A percentile compares a stretch with the other conserved stretches of the same genome.
Conservation (phyloP, 345 rosid species). For the Triadica sebifera region DNA sequence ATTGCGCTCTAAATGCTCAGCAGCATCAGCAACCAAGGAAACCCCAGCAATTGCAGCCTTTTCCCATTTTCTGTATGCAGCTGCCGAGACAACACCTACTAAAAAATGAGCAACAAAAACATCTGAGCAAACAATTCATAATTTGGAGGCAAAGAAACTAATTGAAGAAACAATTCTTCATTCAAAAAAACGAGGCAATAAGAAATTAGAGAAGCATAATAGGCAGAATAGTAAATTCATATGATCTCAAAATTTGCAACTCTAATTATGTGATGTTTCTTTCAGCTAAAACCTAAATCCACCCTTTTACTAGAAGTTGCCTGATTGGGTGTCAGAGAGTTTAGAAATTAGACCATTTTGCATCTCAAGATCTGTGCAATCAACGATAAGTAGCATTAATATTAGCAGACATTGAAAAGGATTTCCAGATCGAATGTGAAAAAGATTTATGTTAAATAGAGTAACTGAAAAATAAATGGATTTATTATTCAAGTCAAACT, state of each 20-base stretch:
- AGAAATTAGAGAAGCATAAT: background rate
- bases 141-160: background rate
- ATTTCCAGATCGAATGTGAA: no score
- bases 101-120: constrained; percentile 24
- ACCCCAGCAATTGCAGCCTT: constrained; percentile 98
- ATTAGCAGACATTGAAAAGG: background rate
- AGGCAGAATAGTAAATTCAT: background rate
- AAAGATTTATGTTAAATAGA: no score
- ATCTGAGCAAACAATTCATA: background rate
- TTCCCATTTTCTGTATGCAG: constrained; percentile 93
- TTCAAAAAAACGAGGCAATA: background rate
- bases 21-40: constrained; percentile 99
- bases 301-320: background rate
- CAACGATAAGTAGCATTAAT: background rate
- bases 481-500: background rate
- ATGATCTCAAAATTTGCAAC: background rate
- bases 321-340: background rate
- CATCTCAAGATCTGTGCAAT: background rate
- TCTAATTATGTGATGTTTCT: background rate
- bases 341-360: background rate
- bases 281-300: background rate
- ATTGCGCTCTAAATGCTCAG: constrained; percentile 89
- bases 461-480: background rate
- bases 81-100: constrained; percentile 47
- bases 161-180: background rate